Percentiles rank a stretch among this genome's conserved stretches.
phyloP scores from a whole-genome alignment of 2,329 filamentous ascomycete species.

The Cercospora beticola region DNA sequence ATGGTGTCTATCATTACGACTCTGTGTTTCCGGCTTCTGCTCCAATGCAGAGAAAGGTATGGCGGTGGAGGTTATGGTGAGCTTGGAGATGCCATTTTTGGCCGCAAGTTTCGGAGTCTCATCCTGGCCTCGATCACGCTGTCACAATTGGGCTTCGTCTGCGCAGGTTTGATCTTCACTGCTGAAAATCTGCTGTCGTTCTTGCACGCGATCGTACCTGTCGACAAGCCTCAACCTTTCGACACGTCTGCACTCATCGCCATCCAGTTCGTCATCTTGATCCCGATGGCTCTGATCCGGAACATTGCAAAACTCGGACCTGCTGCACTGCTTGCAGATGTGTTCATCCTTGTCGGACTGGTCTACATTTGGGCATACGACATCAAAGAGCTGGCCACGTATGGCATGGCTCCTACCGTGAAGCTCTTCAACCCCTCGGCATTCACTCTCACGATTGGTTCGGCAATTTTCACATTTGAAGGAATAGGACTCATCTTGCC shows the following conservation, averaged over 20 bases:
- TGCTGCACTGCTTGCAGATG: conserved; percentile 66
- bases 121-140: conserved; percentile 70
- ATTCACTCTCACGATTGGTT: conserved; percentile 70
- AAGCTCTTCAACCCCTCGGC: conserved; percentile 66
- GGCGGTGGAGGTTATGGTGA: conserved; percentile 73
- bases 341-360: conserved; percentile 69
- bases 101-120: conserved; percentile 61
- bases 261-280: conserved; percentile 62
- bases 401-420: conserved; percentile 62
- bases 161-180: conserved; percentile 73
- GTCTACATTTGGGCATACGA: conserved; percentile 74
- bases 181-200: conserved; percentile 72
- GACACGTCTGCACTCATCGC: conserved; percentile 62
- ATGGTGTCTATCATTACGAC: conserved; percentile 65
- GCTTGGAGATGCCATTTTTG: conserved; percentile 65
- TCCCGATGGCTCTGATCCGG: conserved; percentile 68
- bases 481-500: conserved; percentile 75
- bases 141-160: conserved; percentile 76
- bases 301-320: conserved; percentile 74
- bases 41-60: conserved; percentile 63
- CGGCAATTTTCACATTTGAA: conserved; percentile 76
- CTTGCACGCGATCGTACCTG: conserved; percentile 58
- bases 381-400: conserved; percentile 54
- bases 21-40: conserved; percentile 69
- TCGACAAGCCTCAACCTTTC: conserved; percentile 47